Base-by-base conservation (phyloP, 805 yeast genomes). In the Blastobotrys robertii region DNA sequence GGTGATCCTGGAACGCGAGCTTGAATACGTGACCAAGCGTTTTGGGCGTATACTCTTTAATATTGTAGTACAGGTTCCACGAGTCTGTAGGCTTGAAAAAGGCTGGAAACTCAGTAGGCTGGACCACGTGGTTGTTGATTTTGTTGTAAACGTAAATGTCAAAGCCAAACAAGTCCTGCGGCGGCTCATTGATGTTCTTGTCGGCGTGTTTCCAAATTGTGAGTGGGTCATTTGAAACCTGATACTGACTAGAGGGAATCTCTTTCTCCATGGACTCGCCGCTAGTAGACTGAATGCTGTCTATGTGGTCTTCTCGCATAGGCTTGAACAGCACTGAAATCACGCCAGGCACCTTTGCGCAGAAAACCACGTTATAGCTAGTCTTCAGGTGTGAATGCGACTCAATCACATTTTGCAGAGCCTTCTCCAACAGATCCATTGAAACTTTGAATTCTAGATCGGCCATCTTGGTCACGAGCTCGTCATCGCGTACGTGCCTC, bases 381-480 rank as follows among this genome's bases (percentile, higher is more conserved):
- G 34, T 52, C 1, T 61, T 39, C 8, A 63, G 54, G 42, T 72
- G 43, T 1, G 65, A 51, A 7, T 55, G 56, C n/a, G 62, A 53
- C 4, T 52, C 45, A 0, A 59, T 56, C 22, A 76, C 60, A 2
- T 52, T 46, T 19, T 69, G 63, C 44, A 81, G 47, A 1, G 79
- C 34, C 13, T 64, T 58, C n/a, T 64, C 59, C 64, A 83, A 67
- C 2, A 84, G 57, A 8, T 66, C 58, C 46, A 82, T 52, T 5
- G 87, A 78, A 13, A 73, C 56, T 49, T 69, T 73, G 58, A 85
- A 83, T 58, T 86, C 95, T 11, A 61, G 59, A 16, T 81, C 77
- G 0, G 90, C 95, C 39, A 82, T 68, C 40, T 55, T 52, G 1
- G 73, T 48, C 2, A 78, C 75, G 48, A 52, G 13, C 13, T 34